Evolutionary conservation across 768 basidiomycete species (phyloP), one percentile per base, ranked within the genome.

Genomic region (Agaricus blazei): DNA sequence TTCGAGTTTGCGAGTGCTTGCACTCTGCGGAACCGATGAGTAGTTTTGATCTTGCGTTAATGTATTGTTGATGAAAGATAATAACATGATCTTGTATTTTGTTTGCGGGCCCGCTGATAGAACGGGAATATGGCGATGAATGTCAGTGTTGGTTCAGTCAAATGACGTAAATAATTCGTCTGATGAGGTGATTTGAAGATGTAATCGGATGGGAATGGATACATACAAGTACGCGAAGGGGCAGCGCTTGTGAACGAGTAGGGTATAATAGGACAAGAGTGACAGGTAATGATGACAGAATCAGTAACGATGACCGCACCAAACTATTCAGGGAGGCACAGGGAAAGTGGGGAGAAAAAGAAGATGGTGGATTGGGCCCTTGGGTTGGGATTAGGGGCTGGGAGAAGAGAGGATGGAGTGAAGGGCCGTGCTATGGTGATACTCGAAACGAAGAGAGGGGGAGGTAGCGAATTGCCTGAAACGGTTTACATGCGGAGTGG

Each of bases 281-380:
- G 45, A 54, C 52, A 54, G 36, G 34, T 8, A 28, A 3, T 34
- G 34, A 47, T 54, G 52, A 54, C 52, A 48, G 52, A 48, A 54
- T 54, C 45, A 54, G 34, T 24, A 43, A 52, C 23, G 51, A 41
- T 31, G 29, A n/a, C 14, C 7, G n/a, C 12, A 12, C 12, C 38
- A 9, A 40, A 12, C 7, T 37, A 41, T 41, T 41, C 23, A 34
- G 12, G 11, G 24, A 28, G 15, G 48, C 36, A 23, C 49, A 48
- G 52, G 36, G 36, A 37, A 19, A 19, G 19, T 19, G 19, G 19
- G 19, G 19, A 19, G 19, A 19, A 19, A 19, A 34, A 3, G 1
- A 7, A 11, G 11, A 31, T 31, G 31, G 31, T 31, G 31, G 5
- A 31, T 4, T 31, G 31, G 5, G 34, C 34, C 34, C 34, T 11